Evolutionary conservation across 2,329 filamentous ascomycete genomes (phyloP), one percentile per base, ranked within the genome.

Genomic region (Trichoderma sp.): DNA sequence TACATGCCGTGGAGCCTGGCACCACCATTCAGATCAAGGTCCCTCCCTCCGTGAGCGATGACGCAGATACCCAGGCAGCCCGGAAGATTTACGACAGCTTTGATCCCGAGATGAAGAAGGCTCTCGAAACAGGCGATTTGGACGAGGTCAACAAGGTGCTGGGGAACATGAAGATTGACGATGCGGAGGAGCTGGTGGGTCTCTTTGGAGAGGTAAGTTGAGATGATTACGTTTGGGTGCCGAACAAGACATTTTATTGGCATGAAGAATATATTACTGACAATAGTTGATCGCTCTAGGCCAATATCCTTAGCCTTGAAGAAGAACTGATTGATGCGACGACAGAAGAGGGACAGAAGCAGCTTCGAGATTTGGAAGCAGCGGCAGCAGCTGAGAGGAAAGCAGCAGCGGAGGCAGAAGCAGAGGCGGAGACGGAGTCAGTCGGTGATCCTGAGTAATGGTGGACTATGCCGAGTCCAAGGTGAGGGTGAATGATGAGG

Each of bases 321-420:
- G 90, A 97, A 77, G 90, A 96, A 61, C 93, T 99, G 63, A 96
- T 99, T 74, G 96, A 99, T 81, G 93, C 94, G 1, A 99, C 94
- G 57, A 97, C 95, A 2, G 91, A 94, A 77, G 90, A 96, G 78
- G 94, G 94, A 3, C 87, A 91, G 83, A 88, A 90, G 78, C 89
- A 90, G 77, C 84, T 95, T 74, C 91, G 92, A 81, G 88, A 94
- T 73, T 86, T 97, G 70, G 90, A 93, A 19, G 77, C 74, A 6
- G 76, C 76, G 40, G 74, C 70, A 1, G 72, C 72, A 10, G 72
- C 65, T 6, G 69, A 71, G 16, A 71, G 72, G 21, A 72, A 76
- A 21, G 55, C 61, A 40, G 61, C 35, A 13, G 49, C 47, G 1
- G 33, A 55, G 47, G 49, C 5, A 4, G 40, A 43, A 16, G 37